Percentiles rank a stretch among this genome's conserved stretches.
Evolutionary conservation across 805 yeast species (phyloP).

Genomic region (Kuraishia hungarica): DNA sequence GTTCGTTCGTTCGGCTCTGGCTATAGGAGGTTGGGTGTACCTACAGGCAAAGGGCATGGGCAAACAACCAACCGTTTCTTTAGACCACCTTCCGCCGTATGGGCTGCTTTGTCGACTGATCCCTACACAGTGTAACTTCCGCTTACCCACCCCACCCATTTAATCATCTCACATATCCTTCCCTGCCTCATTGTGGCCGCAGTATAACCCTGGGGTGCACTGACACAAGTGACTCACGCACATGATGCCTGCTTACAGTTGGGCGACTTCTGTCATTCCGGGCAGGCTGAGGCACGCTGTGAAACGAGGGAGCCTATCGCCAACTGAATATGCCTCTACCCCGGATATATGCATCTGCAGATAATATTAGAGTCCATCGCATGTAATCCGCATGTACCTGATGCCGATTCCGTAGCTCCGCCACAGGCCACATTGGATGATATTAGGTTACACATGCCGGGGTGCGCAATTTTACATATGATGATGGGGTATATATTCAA

Average conservation of each 20-base stretch:
- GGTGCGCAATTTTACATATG: background rate
- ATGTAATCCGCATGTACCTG: background rate
- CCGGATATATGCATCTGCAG: background rate
- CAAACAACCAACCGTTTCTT: background rate
- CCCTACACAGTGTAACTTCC: background rate
- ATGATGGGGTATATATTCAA: background rate
- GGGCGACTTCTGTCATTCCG: background rate
- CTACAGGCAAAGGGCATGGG: background rate
- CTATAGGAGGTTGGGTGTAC: too few relatives aligned
- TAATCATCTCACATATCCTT: background rate
- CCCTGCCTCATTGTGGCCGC: background rate
- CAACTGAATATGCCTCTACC: background rate
- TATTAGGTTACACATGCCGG: background rate
- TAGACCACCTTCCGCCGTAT: background rate
- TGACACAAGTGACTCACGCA: background rate
- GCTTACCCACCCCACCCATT: background rate
- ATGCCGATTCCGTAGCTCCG: background rate
- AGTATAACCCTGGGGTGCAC: background rate
- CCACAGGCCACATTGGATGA: background rate
- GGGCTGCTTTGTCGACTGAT: background rate
- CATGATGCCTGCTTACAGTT: background rate
- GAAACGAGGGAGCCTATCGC: background rate
- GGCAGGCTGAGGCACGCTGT: background rate
- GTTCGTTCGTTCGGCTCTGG: too few relatives aligned
- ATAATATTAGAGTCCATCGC: background rate